Base-by-base conservation (phyloP, 805 yeast genomes). In the Saccharomycopsis olivae region DNA sequence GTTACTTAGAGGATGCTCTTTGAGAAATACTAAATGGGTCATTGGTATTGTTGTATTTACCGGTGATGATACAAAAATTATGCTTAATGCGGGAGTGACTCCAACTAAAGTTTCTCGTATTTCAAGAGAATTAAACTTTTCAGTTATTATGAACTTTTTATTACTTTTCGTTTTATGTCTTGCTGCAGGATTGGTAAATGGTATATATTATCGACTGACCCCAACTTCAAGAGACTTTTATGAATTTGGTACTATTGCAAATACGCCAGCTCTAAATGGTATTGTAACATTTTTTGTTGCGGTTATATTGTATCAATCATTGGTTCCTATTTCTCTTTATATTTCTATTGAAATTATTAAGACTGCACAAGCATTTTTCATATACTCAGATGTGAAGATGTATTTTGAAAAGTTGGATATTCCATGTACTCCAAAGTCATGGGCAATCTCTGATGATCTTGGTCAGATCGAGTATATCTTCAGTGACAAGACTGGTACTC, bases 401-500 rank as follows among this genome's bases (percentile, higher is more conserved):
- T 83, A 82, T 55, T 76, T 80, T 51, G 73, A 69, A 31, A 66
- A 58, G 39, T 59, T 83, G 44, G 89, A 83, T 56, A 82, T 75
- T 51, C 89, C 92, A 2, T 83, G 94, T 56, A 75, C 81, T 9
- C 92, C 94, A 13, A 81, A 82, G 53, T 69, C 88, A 0, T 83
- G 94, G 94, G 78, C 74, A 53, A 82, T 83, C 33, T 78, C 88
- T 2, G 94, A 83, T 64, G 94, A 83, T 58, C 62, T 83, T 51
- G 94, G 94, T 24, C 94, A 83, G 57, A 78, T 83, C 48, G 94
- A 83, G 55, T 83, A 83, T 54, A 74, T 83, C 36, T 83, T 83
- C 57, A 77, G 86, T 57, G 96, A 87, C 70, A 87, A 87, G 71
- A 87, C 96, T 60, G 96, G 96, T 76, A 87, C 96, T 57, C 74